Base-by-base conservation (phyloP, 129 eudicot species). In the Lactuca saligna region DNA sequence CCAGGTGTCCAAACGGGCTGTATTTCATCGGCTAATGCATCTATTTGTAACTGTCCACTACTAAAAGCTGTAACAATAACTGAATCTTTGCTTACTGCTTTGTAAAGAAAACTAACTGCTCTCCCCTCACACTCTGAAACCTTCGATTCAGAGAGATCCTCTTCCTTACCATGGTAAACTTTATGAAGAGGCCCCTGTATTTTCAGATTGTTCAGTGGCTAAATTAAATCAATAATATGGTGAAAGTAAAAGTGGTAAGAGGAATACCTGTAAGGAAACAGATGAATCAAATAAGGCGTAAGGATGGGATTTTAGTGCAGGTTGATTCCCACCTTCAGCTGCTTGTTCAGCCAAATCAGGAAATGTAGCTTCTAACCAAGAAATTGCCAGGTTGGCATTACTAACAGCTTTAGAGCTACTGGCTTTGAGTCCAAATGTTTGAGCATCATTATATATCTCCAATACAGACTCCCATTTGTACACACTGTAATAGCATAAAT, bases 331-430 rank as follows among this genome's bases (percentile, higher is more conserved):
- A 8, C 83, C 80, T 83, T 88, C 87, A 17, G 69, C 85, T 64
- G 76, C 81, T 79, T 85, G 85, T 33, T 72, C 78, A 73, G 76
- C 71, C 78, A 93, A 75, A 73, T 87, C 98, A 14, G 98, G 95
- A 83, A 93, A 93, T 75, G 98, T 93, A 50, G 97, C 86, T 82
- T 89, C 98, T 82, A 92, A 77, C 98, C 98, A 92, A 41, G 96
- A 84, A 53, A 92, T 89, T 76, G 98, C 97, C 74, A 83, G 74
- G 44, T 64, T 87, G 53, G 97, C 87, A 76, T 84, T 86, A 46
- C 70, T 83, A 65, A 82, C 68, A 53, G 96, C 89, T 77, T 75
- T 81, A 41, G 83, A 61, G 71, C 73, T 83, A 50, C 81, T 37
- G 54, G 95, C 81, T 73, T 85, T 80, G 34, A 81, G 82, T 69